Conservation (phyloP, 2,329 filamentous ascomycete genomes). For the Fusarium nematophilum region DNA sequence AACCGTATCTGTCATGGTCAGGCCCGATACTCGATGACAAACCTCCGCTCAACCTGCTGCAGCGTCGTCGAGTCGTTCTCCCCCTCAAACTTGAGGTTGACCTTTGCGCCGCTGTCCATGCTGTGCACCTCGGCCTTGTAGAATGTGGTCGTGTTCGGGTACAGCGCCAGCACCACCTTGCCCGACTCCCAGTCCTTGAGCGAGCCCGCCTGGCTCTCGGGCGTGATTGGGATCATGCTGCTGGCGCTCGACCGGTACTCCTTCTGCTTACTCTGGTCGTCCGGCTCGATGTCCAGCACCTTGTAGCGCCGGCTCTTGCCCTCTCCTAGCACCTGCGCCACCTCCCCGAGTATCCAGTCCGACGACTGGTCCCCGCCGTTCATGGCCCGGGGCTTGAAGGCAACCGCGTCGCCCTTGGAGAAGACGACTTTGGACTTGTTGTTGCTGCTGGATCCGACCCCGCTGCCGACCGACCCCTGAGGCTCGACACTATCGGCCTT, state of each 20-base stretch:
- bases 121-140: slow-evolving; percentile 86
- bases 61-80: slow-evolving; percentile 79
- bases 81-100: slow-evolving; percentile 81
- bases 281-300: slow-evolving; percentile 83
- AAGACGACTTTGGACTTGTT: slow-evolving; percentile 66
- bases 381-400: slow-evolving; percentile 70
- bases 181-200: slow-evolving; percentile 72
- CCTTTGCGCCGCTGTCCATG: slow-evolving; percentile 66
- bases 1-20: too few relatives aligned
- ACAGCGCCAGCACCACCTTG: slow-evolving; percentile 80
- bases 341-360: slow-evolving; percentile 82
- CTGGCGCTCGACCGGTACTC: slow-evolving; percentile 78
- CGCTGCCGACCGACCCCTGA: slow-evolving; percentile 55
- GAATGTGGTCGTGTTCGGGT: slow-evolving; percentile 86
- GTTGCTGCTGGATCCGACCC: slow-evolving; percentile 38
- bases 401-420: slow-evolving; percentile 71
- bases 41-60: slow-evolving; percentile 79
- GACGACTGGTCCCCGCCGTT: slow-evolving; percentile 58
- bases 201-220: slow-evolving; percentile 58
- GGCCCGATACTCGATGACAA: slow-evolving; percentile 77
- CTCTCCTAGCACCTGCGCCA: slow-evolving; percentile 79
- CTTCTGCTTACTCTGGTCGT: slow-evolving; percentile 73
- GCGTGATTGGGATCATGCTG: slow-evolving; percentile 82
- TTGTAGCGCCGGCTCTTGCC: slow-evolving; percentile 83
- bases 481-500: slow-evolving; percentile 69